Evolutionary conservation across 2,329 filamentous ascomycete genomes (phyloP).

Genomic region (Neonectria ditissima): DNA sequence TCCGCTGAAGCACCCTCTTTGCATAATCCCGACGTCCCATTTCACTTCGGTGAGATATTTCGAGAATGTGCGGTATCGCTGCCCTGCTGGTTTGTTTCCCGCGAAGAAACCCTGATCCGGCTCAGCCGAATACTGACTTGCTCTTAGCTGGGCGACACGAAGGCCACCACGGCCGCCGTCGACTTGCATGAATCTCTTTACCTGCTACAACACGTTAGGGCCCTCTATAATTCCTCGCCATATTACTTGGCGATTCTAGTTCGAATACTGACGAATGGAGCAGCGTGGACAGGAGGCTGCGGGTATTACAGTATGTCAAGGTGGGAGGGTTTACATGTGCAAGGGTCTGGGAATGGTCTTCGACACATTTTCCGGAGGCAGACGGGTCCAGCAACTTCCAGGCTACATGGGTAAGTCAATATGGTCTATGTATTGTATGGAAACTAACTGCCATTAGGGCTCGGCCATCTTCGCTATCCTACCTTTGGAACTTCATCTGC

Average conservation of each 20-base stretch:
- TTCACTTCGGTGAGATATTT: background rate
- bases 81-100: background rate
- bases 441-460: conserved; percentile 43
- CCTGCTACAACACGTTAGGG: conserved; percentile 67
- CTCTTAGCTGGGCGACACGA: conserved; percentile 48
- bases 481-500: conserved; percentile 82
- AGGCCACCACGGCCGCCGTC: conserved; percentile 62
- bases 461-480: conserved; percentile 89
- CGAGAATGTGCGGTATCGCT: background rate
- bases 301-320: conserved; percentile 82
- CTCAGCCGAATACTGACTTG: background rate
- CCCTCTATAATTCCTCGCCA: conserved; percentile 42
- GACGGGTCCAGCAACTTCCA: conserved; percentile 68
- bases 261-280: conserved; percentile 43
- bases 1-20: too few relatives aligned
- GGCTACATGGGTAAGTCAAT: conserved; percentile 77
- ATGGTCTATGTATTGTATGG: conserved; percentile 9
- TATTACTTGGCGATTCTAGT: conserved; percentile 7
- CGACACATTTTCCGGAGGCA: conserved; percentile 82
- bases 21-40: background rate
- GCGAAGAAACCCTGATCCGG: background rate
- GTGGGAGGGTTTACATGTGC: conserved; percentile 86
- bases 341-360: conserved; percentile 87
- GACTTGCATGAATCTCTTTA: conserved; percentile 80
- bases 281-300: conserved; percentile 88